Conservation (phyloP, 176 grass and related monocot species). For the Puccinellia tenuiflora region DNA sequence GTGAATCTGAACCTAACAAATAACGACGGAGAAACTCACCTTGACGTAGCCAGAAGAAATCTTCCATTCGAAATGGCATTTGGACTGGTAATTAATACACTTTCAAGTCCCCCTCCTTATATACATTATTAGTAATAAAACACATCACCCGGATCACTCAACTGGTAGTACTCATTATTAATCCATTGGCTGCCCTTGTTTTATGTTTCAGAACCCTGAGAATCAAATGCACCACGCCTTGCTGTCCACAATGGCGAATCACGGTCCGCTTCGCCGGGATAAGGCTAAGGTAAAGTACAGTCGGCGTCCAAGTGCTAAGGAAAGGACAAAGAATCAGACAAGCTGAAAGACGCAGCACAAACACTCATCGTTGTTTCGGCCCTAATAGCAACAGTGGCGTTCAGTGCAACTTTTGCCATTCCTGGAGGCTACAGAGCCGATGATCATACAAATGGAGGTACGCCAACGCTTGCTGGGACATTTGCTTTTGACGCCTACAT, state of each 20-base stretch:
- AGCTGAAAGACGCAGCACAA: neutral
- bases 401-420: neutral
- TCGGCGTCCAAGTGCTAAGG: accelerated
- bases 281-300: neutral
- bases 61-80: neutral
- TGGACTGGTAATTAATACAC: too few species aligned
- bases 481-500: neutral
- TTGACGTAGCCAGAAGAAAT: neutral
- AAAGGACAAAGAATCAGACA: neutral
- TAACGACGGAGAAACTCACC: neutral
- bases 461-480: neutral
- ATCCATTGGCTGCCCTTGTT: neutral
- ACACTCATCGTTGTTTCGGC: neutral
- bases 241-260: neutral
- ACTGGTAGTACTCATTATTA: neutral
- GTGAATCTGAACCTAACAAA: neutral
- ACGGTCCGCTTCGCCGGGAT: neutral
- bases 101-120: too few species aligned
- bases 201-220: neutral
- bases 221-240: neutral
- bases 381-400: neutral
- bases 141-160: too few species aligned
- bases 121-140: too few species aligned
- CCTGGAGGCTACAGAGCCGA: neutral
- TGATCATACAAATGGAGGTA: neutral